Conservation (phyloP, 2,329 filamentous ascomycete genomes). For the Fusarium continuum region DNA sequence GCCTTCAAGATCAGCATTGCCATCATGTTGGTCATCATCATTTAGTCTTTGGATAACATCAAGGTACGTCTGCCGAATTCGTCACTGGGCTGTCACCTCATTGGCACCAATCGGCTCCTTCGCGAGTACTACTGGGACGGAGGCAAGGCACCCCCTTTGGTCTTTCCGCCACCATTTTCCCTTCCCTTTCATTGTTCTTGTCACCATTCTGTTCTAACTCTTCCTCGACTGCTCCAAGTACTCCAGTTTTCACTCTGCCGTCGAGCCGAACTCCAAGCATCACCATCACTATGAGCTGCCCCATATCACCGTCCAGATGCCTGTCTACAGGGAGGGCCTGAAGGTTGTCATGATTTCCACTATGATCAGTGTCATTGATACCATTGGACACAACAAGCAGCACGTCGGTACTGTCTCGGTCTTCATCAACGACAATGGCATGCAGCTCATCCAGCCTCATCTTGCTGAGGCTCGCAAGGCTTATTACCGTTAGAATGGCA, state of each 20-base stretch:
- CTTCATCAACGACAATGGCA: conserved; percentile 73
- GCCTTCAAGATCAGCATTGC: conserved; percentile 34
- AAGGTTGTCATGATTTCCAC: conserved; percentile 60
- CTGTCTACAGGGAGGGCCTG: conserved; percentile 53
- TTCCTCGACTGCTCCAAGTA: too few relatives aligned
- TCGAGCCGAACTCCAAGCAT: conserved; percentile 37
- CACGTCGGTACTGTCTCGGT: conserved; percentile 72
- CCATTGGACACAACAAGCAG: conserved; percentile 66
- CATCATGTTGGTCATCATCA: conserved; percentile 37
- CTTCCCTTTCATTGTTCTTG: too few relatives aligned
- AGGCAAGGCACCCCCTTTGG: too few relatives aligned
- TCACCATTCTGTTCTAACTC: too few relatives aligned
- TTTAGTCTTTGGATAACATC: too few relatives aligned
- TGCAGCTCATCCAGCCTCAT: conserved; percentile 65
- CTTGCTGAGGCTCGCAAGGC: conserved; percentile 59
- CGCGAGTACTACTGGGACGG: too few relatives aligned
- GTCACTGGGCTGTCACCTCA: too few relatives aligned
- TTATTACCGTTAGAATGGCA: conserved; percentile 65
- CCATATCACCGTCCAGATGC: conserved; percentile 56
- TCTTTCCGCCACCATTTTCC: too few relatives aligned
- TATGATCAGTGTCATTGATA: conserved; percentile 63
- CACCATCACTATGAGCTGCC: conserved; percentile 50
- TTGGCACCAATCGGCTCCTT: too few relatives aligned
- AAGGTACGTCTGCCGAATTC: too few relatives aligned
- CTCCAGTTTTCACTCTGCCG: too few relatives aligned